Evolutionary conservation across 164 flowering plant species (phyloP).

Genomic region (Sedum album): DNA sequence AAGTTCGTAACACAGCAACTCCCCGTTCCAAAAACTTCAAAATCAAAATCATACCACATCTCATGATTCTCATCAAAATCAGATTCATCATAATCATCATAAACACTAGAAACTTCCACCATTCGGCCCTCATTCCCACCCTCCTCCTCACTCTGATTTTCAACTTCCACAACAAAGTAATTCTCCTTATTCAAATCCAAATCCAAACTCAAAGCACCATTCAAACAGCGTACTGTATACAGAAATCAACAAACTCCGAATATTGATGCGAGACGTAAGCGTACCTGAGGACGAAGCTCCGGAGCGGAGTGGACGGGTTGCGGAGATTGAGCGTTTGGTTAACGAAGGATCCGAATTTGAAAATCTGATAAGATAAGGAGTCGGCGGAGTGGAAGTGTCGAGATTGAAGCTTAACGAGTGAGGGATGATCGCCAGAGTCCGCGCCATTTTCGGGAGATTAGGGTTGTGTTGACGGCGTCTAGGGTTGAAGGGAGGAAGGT

Average conservation of each 20-base stretch:
- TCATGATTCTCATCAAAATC: background rate
- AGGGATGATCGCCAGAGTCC: background rate
- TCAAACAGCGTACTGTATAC: background rate
- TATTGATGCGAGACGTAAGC: slow-evolving; percentile 1
- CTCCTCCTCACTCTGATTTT: background rate
- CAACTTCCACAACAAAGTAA: background rate
- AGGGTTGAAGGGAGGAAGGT: slow-evolving; percentile 9
- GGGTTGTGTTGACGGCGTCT: slow-evolving; percentile 9
- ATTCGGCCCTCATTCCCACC: background rate
- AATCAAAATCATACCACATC: slow-evolving; percentile 1
- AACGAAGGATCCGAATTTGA: background rate
- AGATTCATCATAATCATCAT: background rate
- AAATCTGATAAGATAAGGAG: background rate
- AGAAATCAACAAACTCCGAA: background rate
- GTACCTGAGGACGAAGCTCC: background rate
- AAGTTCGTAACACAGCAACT: background rate
- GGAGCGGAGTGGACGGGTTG: background rate
- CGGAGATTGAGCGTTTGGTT: background rate
- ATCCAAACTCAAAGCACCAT: background rate
- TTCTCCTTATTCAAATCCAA: slow-evolving; percentile 5
- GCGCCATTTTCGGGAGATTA: slow-evolving; percentile 8
- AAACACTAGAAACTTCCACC: too few species aligned
- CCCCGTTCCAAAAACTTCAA: background rate
- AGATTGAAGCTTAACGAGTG: slow-evolving; percentile 3
- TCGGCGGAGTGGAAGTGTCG: background rate